These are phyloP conservation scores for Aureobasidium sp. DNA, from an alignment of 2,329 filamentous ascomycete genomes.

Conservation along the genomic window DNA sequence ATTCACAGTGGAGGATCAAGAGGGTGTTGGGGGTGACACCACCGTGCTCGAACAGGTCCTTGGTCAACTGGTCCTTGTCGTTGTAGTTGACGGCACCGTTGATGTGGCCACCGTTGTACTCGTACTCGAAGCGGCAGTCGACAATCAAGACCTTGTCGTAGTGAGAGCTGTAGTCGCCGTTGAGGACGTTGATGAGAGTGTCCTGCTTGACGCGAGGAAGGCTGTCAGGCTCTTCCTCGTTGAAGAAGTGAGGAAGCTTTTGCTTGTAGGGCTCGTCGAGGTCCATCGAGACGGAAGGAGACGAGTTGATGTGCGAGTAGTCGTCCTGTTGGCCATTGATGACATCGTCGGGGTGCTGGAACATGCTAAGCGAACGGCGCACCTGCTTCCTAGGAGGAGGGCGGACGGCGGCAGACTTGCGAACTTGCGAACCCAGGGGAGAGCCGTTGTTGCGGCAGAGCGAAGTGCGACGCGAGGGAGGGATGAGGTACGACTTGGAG, in stretches of 20 bases:
- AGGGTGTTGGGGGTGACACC: slow-evolving; percentile 63
- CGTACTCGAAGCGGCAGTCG: slow-evolving; percentile 97
- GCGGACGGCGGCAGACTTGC: slow-evolving; percentile 57
- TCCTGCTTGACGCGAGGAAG: slow-evolving; percentile 78
- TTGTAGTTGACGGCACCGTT: slow-evolving; percentile 92
- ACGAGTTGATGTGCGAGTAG: slow-evolving; percentile 48
- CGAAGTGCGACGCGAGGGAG: slow-evolving; percentile 59
- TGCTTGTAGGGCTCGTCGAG: slow-evolving; percentile 68
- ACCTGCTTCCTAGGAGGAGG: slow-evolving; percentile 74
- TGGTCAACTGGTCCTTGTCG: slow-evolving; percentile 80
- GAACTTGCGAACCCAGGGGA: slow-evolving; percentile 60
- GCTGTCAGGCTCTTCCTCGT: slow-evolving; percentile 71
- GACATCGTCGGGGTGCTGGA: slow-evolving; percentile 81
- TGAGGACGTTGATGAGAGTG: slow-evolving; percentile 78
- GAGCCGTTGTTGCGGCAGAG: slow-evolving; percentile 63
- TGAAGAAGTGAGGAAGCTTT: slow-evolving; percentile 73
- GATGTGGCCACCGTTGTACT: slow-evolving; percentile 95
- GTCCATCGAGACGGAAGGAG: slow-evolving; percentile 57
- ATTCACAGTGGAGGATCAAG: slow-evolving; percentile 94
- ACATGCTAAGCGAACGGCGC: slow-evolving; percentile 93
- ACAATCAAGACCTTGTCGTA: slow-evolving; percentile 82
- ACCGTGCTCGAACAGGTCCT: slow-evolving; percentile 60
- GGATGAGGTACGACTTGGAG: slow-evolving; percentile 36
- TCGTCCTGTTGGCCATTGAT: slow-evolving; percentile 69
- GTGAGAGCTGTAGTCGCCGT: slow-evolving; percentile 67